Evolutionary conservation across 2,329 filamentous ascomycete species (phyloP), one percentile per base, ranked within the genome.

Genomic region (Pseudogymnoascus sp.): DNA sequence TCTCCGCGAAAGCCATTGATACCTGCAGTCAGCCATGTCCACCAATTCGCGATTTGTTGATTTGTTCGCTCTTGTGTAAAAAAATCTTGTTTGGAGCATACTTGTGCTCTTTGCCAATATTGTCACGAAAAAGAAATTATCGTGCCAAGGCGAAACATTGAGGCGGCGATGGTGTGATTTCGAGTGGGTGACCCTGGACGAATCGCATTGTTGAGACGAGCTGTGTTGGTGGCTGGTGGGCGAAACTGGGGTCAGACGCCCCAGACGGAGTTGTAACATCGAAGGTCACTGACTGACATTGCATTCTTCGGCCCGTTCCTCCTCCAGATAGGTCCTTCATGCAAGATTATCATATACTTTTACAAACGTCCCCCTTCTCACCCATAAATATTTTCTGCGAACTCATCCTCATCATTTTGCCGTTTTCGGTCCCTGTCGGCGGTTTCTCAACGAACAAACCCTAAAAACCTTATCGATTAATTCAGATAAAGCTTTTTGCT

Each of bases 81-180:
- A 18, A 54, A 33, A 33, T 14, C 16, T 14, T 54, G n/a, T 33
- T 22, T 14, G 14, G 47, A 33, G 47, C 16, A 33, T 18, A 33
- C 33, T 54, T 54, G 28, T 54, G 47, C 8, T 14, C 4, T 16
- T 50, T 12, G 25, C 47, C 47, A 33, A 54, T 54, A 33, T 33
- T 54, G n/a, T 54, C 47, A 54, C 25, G 47, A 54, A 54, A 54
- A 54, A 54, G 28, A 54, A 33, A 54, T 54, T 54, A 54, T 54
- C 47, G 47, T 54, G 47, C 47, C 47, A 54, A 54, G 47, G 25
- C 2, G 5, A 54, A 33, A 33, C 30, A 33, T 54, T 33, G 47
- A 54, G 47, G 47, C 47, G n/a, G 47, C 47, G 47, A 54, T 33
- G 47, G 47, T 54, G 47, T 54, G 47, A 54, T 54, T 54, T 33